Conservation (phyloP, 306 rosid genomes). For the Lotus japonicus region DNA sequence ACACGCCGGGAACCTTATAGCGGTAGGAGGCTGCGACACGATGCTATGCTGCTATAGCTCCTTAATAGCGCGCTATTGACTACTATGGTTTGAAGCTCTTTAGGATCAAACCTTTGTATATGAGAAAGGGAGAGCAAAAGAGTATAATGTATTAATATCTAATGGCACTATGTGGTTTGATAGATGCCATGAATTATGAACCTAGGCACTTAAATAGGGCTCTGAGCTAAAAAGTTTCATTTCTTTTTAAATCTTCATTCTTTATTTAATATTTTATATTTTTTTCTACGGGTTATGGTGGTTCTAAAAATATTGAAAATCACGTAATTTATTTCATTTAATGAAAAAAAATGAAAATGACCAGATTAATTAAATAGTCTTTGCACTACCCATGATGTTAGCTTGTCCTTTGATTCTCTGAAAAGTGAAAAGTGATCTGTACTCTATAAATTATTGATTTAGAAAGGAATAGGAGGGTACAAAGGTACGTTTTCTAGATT, state of each 20-base stretch:
- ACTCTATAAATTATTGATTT: background rate
- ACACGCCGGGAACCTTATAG: too few species aligned
- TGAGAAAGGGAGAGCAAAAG: background rate
- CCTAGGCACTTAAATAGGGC: background rate
- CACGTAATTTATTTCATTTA: background rate
- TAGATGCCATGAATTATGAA: background rate
- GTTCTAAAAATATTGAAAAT: background rate
- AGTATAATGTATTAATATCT: background rate
- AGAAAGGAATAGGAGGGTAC: background rate
- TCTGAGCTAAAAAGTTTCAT: background rate
- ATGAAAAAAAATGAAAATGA: background rate
- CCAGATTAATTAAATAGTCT: background rate
- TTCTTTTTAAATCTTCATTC: background rate
- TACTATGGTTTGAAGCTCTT: background rate
- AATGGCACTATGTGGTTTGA: too few species aligned
- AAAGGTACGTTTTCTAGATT: slow-evolving; percentile 10
- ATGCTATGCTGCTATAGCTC: too few species aligned
- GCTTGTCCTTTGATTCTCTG: background rate
- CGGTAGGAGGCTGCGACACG: too few species aligned
- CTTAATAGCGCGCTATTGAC: too few species aligned
- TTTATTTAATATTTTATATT: too few species aligned
- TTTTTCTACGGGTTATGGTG: background rate
- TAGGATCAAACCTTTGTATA: background rate
- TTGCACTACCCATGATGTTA: background rate
- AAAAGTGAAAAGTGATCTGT: background rate